Evolutionary conservation across 768 basidiomycete species (phyloP), one percentile per base, ranked within the genome.

Genomic region (Boletus reticuloceps): DNA sequence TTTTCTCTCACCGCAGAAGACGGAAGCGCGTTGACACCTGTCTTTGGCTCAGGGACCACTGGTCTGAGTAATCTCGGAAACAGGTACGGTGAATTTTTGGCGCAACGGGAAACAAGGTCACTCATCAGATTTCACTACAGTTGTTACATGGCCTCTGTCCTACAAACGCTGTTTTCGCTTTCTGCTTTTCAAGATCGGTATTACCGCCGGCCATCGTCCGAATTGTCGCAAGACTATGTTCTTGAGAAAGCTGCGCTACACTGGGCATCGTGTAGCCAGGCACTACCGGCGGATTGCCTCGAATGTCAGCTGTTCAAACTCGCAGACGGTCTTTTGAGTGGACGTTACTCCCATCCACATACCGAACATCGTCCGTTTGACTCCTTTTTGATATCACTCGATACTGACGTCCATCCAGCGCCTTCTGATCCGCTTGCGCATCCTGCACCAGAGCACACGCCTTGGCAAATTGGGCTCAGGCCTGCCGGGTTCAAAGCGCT

Each of bases 61-160:
- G 97, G 97, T 2, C 75, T 98, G 0, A 76, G 84, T 22, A 98
- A 99, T 69, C 81, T 99, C 2, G 97, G 96, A 1, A 98, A 98
- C 71, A 94, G 89, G 84, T 82, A 37, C 34, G 74, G 42, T n/a
- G n/a, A n/a, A 6, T 1, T 17, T 27, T n/a, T 6, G 19, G 17
- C 22, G 12, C 37, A 39, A 20, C 4, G 7, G n/a, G 8, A 9
- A 9, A 20, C 13, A 22, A 2, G 0, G 17, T 34, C 22, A 17
- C 29, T 61, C 9, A 58, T 51, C n/a, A 46, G 39, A 5, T 27
- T 50, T 34, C 43, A 14, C 13, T 17, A 57, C 13, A 94, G 94
- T 68, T 99, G 96, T 71, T 99, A 99, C 75, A 96, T 99, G 86
- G 92, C 95, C 1, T 97, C 94, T 0, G 87, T 93, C 12, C 72